Percentiles rank a stretch among this genome's conserved stretches.
phyloP scores from a whole-genome alignment of 768 basidiomycete genomes.

The Amanita muscaria region DNA sequence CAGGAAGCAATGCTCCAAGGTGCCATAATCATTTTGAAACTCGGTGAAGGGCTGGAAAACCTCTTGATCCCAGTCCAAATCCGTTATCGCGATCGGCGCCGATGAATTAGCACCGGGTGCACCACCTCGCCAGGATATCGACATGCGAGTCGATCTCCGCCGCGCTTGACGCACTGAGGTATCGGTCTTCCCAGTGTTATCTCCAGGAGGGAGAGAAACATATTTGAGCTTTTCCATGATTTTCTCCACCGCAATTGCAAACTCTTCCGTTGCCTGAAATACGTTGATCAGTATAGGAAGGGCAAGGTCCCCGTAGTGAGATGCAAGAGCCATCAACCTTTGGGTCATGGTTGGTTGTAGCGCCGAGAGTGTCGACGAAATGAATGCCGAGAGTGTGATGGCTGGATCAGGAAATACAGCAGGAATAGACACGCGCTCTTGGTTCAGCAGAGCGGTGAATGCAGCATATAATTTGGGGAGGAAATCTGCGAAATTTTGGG shows the following conservation, averaged over 20 bases:
- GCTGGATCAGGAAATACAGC: constrained; percentile 85
- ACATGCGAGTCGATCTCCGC: constrained; percentile 54
- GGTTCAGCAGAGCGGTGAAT: constrained; percentile 55
- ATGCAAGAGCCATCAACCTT: constrained; percentile 62
- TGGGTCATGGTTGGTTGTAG: constrained; percentile 79
- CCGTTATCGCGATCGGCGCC: constrained; percentile 21
- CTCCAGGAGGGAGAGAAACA: constrained; percentile 18
- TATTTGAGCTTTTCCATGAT: constrained; percentile 66
- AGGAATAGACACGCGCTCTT: constrained; percentile 66
- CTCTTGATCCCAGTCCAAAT: constrained; percentile 79
- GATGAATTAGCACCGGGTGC: constrained; percentile 20
- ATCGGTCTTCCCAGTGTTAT: constrained; percentile 17
- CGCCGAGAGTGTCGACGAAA: constrained; percentile 70
- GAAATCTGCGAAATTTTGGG: constrained; percentile 53
- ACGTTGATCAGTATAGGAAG: constrained; percentile 64
- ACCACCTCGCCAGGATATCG: constrained; percentile 48
- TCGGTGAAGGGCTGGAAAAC: constrained; percentile 93
- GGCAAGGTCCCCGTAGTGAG: constrained; percentile 51
- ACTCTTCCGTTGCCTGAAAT: constrained; percentile 74
- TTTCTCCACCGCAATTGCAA: constrained; percentile 63
- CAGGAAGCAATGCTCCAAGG: constrained; percentile 66
- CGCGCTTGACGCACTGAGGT: constrained; percentile 26
- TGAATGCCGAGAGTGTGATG: constrained; percentile 67
- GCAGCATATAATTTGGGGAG: constrained; percentile 67
- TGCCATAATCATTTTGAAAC: constrained; percentile 77